Base-by-base conservation (phyloP, 495 filamentous ascomycete species). In the Aspergillus steynii region DNA sequence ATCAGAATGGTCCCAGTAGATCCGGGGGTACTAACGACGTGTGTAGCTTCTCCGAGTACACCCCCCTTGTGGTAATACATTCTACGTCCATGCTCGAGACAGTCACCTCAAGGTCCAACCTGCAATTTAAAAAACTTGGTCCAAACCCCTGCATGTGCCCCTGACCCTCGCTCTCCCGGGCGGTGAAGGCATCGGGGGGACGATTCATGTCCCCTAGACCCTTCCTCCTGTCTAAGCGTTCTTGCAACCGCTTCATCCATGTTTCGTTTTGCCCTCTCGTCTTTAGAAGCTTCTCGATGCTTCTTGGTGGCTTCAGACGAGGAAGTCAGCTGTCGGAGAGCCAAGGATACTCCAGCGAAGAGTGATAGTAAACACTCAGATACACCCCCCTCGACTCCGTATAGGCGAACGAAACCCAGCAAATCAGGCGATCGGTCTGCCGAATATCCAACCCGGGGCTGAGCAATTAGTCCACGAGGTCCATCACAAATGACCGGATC, bases 201-300 rank as follows among this genome's bases (percentile, higher is more conserved):
- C 20, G 20, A 20, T 20, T 20, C 20, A 20, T 20, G 20, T 20
- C 31, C 71, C 70, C 64, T 69, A 61, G 70, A 72, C 70, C 68
- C 70, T 71, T 72, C 70, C 70, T 64, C 70, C 70, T 72, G 66
- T 49, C 46, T 49, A 49, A 49, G 46, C 46, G 46, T 15, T 49
- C 46, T 49, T 49, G 3, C 46, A 49, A 49, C 46, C 12, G 46
- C 46, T 49, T 49, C 46, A n/a, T 49, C 46, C 46, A 49, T 4
- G 4, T 49, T 15, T 15, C 46, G 12, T 5, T 5, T 49, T 49
- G 46, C 25, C 10, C 46, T 49, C 15, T 49, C 46, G 4, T 49
- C 46, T 15, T 49, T 49, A 20, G 20, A 20, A 20, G 20, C 20
- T 20, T 20, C 20, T 20, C 20, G 20, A 20, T 20, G 20, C 20